Conservation (phyloP, 31 red algal genomes). For the Bonnemaisonia californica region DNA sequence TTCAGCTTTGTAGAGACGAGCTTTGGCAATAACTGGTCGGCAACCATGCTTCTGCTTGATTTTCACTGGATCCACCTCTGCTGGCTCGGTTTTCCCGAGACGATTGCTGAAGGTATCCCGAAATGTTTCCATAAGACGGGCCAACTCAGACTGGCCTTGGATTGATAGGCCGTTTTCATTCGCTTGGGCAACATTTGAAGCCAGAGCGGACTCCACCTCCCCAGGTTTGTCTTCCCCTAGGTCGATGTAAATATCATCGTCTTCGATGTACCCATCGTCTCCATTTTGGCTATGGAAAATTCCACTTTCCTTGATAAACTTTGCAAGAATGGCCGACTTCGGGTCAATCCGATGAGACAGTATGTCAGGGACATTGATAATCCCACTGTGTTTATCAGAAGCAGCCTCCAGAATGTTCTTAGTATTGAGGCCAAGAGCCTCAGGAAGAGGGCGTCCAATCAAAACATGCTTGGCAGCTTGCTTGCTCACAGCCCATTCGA, state of each 20-base stretch:
- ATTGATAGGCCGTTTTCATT: neutral
- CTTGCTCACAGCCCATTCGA: neutral
- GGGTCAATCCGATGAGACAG: neutral
- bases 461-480: conserved; percentile 1
- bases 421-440: conserved; percentile 23
- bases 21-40: too few relatives aligned
- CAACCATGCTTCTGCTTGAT: conserved; percentile 2
- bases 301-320: neutral
- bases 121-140: neutral
- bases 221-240: neutral
- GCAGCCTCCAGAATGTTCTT: conserved; percentile 16
- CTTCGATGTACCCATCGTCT: conserved; percentile 5
- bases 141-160: neutral
- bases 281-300: neutral
- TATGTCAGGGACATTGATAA: conserved; percentile 6
- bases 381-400: conserved; percentile 13
- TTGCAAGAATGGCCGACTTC: neutral
- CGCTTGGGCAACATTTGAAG: neutral
- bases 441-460: conserved; percentile 15
- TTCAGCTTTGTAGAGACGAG: too few relatives aligned
- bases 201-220: neutral
- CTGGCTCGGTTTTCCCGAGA: conserved; percentile 20
- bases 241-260: conserved; percentile 18
- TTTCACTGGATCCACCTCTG: conserved; percentile 11
- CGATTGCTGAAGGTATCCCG: conserved; percentile 3